phyloP scores from a whole-genome alignment of 306 rosid genomes.

The Gastrolobium bilobum region DNA sequence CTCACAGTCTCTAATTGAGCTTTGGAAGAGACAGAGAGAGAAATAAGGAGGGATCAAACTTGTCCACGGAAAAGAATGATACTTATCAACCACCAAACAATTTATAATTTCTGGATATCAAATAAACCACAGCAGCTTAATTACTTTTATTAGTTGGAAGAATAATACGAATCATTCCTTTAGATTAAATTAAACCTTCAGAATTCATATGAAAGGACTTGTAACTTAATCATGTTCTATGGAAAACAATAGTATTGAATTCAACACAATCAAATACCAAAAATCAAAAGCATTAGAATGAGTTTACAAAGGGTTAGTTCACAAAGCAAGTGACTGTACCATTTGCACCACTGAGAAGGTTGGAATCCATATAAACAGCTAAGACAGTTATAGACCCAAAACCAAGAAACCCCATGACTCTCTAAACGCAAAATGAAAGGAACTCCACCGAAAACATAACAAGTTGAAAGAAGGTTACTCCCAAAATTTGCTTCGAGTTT shows the following conservation, averaged over 20 bases:
- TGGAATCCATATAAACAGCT: conserved; percentile 39
- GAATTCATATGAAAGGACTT: conserved; percentile 36
- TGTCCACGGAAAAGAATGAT: not conserved
- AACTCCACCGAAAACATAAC: conserved; percentile 53
- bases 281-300: conserved; percentile 26
- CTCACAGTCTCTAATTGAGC: too few species aligned
- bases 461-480: conserved; percentile 33
- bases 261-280: conserved; percentile 40
- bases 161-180: not conserved
- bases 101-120: conserved; percentile 17
- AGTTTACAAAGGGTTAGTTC: conserved; percentile 1
- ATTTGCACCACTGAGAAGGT: conserved; percentile 52
- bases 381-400: conserved; percentile 41
- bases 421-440: conserved; percentile 43
- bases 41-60: too few species aligned
- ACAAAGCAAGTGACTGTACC: conserved; percentile 49
- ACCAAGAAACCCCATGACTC: conserved; percentile 50
- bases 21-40: too few species aligned
- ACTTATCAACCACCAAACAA: conserved; percentile 12
- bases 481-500: conserved; percentile 33
- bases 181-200: not conserved
- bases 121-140: conserved; percentile 15
- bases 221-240: conserved; percentile 6
- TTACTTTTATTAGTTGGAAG: conserved; percentile 18
- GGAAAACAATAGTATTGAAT: conserved; percentile 37